These are phyloP conservation scores for Patellaria atrata DNA, from an alignment of 495 filamentous ascomycete species.

Conservation along the genomic window DNA sequence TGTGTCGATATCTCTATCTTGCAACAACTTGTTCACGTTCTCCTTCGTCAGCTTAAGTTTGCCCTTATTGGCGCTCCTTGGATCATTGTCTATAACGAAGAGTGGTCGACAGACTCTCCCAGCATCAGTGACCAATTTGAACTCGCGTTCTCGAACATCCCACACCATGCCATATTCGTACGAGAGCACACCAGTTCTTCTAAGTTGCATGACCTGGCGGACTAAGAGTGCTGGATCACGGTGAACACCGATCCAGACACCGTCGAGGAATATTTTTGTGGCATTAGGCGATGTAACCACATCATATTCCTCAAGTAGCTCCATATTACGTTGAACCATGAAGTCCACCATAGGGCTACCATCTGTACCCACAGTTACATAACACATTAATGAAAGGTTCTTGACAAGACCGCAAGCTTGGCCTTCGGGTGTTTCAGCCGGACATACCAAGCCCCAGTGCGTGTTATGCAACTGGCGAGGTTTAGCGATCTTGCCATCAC, in stretches of 20 bases:
- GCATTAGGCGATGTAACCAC: slow-evolving; percentile 75
- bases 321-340: slow-evolving; percentile 89
- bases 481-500: slow-evolving; percentile 97
- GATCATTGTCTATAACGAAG: slow-evolving; percentile 73
- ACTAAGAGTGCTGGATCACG: slow-evolving; percentile 70
- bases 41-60: slow-evolving; percentile 70
- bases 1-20: slow-evolving; percentile 42
- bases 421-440: slow-evolving; percentile 94
- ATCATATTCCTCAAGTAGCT: slow-evolving; percentile 91
- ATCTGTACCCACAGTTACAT: slow-evolving; percentile 83
- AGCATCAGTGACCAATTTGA: slow-evolving; percentile 97
- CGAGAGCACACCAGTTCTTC: slow-evolving; percentile 61
- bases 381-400: slow-evolving; percentile 96
- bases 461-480: slow-evolving; percentile 97
- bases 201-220: slow-evolving; percentile 56
- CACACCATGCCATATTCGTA: slow-evolving; percentile 85
- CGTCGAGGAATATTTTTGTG: slow-evolving; percentile 96
- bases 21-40: slow-evolving; percentile 54
- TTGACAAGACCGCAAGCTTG: slow-evolving; percentile 98
- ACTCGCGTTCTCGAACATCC: slow-evolving; percentile 91
- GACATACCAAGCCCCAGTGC: slow-evolving; percentile 96
- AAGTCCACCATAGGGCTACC: slow-evolving; percentile 84
- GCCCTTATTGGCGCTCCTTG: slow-evolving; percentile 53
- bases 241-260: slow-evolving; percentile 91
- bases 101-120: slow-evolving; percentile 86